Evolutionary conservation across 2,329 filamentous ascomycete species (phyloP).

Genomic region (Raffaelea albimanens): DNA sequence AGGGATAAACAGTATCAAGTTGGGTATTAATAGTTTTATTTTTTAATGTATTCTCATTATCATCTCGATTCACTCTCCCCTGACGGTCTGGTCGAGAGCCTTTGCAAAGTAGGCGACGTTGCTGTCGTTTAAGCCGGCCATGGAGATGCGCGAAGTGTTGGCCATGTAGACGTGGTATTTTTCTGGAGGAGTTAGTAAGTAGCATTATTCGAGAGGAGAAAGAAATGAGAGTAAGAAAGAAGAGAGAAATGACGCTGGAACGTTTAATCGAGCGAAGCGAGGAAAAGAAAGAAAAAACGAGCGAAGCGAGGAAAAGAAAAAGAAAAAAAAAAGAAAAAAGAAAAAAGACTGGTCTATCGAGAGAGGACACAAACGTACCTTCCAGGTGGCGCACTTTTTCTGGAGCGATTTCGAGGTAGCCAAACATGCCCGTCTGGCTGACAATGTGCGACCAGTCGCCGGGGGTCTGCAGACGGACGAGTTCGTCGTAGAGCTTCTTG

Average conservation of each 20-base stretch:
- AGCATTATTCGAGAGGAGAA: too few relatives aligned
- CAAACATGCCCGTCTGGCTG: conserved; percentile 99
- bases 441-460: conserved; percentile 97
- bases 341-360: too few relatives aligned
- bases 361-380: too few relatives aligned
- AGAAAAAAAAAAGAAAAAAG: background rate
- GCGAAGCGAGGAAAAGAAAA: conserved; percentile 16
- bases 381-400: conserved; percentile 59
- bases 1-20: too few relatives aligned
- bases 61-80: background rate
- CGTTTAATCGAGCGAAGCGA: too few relatives aligned
- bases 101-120: conserved; percentile 91
- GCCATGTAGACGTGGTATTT: conserved; percentile 80
- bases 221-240: too few relatives aligned
- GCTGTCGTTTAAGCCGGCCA: conserved; percentile 85
- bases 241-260: too few relatives aligned
- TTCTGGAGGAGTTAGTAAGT: conserved; percentile 20
- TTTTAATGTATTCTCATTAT: background rate
- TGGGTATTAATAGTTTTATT: background rate
- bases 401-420: conserved; percentile 72
- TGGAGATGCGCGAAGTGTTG: conserved; percentile 94
- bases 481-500: conserved; percentile 60
- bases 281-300: too few relatives aligned
- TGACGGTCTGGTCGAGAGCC: conserved; percentile 52
- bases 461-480: conserved; percentile 73